Base-by-base conservation (phyloP, 805 yeast genomes). In the Sungouiozyma intestinalis region DNA sequence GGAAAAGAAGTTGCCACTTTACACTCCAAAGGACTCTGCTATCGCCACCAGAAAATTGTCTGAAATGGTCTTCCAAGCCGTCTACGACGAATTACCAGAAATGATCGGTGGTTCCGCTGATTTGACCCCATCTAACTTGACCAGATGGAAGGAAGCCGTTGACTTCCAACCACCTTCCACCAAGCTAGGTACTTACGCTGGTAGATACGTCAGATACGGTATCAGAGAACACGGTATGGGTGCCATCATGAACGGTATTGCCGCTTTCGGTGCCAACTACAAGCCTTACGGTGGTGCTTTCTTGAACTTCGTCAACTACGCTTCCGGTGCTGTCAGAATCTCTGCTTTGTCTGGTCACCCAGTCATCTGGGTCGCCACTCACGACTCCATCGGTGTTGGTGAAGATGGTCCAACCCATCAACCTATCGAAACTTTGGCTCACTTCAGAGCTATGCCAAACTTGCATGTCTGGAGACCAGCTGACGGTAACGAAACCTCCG, bases 191-290 rank as follows among this genome's bases (percentile, higher is more conserved):
- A 76, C 77, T 62, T 88, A 80, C 73, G 50, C 77, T 45, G 98
- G 98, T 63, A 81, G 96, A 65, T 90, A 90, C 73, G 73, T 90
- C 67, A 81, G 97, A 72, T 90, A 81, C 66, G 98, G 98, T 79
- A 95, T 90, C 51, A 83, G 98, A 70, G 98, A 90, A 75, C 97
- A 92, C 70, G 97, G 85, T 67, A 87, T 90, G 97, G 95, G 96
- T 71, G 97, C 97, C 51, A 83, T 88, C 66, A 76, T 88, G 79
- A 90, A 92, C 70, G 98, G 98, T 80, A 83, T 90, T 57, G 74
- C 92, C 47, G 97, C 97, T 41, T 90, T 71, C 60, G 81, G 81
- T 51, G 84, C 84, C 50, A 86, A 85, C 73, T 79, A 73, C 74
- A 83, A 81, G 68, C 81, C 87, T 55, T 87, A 79, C 72, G 97